Base-by-base conservation (phyloP, 306 rosid species). In the Gastrolobium bilobum region DNA sequence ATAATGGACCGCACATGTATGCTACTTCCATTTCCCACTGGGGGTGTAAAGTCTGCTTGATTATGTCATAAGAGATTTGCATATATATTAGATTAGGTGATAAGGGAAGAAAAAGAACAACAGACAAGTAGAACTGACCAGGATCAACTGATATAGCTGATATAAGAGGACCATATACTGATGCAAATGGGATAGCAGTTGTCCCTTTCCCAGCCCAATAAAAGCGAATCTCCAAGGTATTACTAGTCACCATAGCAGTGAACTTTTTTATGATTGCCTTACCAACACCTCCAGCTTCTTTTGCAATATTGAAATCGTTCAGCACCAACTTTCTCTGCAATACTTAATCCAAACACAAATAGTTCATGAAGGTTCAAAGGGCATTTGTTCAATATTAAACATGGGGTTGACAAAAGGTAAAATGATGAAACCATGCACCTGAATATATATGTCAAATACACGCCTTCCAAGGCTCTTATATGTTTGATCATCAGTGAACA, bases 181-280 rank as follows among this genome's bases (percentile, higher is more conserved):
- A 91, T 52, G 51, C 73, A 34, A 38, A 60, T 4, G 94, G 97
- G 7, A 92, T 73, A 31, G n/a, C 79, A 34, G 84, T 84, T 10
- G 97, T 91, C 15, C 97, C 97, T 73, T 89, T 91, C 74, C 97
- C 97, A 0, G 90, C 89, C 97, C 97, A 91, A 29, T 79, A 56
- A 7, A 91, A 60, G 48, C 78, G 92, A 26, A 91, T 91, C 84
- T 88, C 91, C 69, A 91, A 48, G 2, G 90, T 78, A 34, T 39
- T 62, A 3, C 8, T 63, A 56, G 63, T 84, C 53, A 88, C 90
- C 1, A 0, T 1, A 43, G 74, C 82, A 54, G 34, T 38, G 50
- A 56, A 84, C 0, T 56, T 66, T 43, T 37, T 66, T 10, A 71
- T 78, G 39, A 79, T 26, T 74, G n/a, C 82, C 37, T 72, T 78